phyloP scores from a whole-genome alignment of 257 asterid genomes.

The Solanum verrucosum region DNA sequence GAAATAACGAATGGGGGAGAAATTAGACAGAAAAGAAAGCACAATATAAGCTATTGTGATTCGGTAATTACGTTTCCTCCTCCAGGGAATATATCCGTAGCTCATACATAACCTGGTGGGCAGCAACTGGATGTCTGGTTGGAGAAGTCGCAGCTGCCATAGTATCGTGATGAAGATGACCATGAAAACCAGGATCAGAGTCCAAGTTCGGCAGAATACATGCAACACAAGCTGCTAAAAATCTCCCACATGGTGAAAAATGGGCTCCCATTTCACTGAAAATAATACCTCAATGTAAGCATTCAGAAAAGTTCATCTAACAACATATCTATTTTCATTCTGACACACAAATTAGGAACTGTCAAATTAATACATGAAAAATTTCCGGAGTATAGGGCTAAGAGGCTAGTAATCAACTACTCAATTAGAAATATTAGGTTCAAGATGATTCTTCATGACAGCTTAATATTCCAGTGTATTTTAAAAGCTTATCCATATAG shows the following conservation, averaged over 20 bases:
- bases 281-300: not conserved
- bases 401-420: not conserved
- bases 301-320: not conserved
- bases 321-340: not conserved
- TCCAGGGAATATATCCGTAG: conserved; percentile 92
- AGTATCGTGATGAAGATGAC: conserved; percentile 55
- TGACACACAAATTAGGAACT: not conserved
- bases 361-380: not conserved
- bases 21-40: not conserved
- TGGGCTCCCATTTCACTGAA: conserved; percentile 96
- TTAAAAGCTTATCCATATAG: not conserved
- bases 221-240: conserved; percentile 94
- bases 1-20: not conserved
- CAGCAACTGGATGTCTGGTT: conserved; percentile 86
- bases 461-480: not conserved
- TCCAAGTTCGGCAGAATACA: conserved; percentile 77
- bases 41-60: not conserved
- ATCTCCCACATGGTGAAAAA: conserved; percentile 94
- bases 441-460: not conserved
- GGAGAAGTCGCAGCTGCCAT: conserved; percentile 81
- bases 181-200: conserved; percentile 56
- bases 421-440: not conserved
- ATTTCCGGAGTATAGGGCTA: not conserved
- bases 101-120: conserved; percentile 88
- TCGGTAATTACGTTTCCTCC: conserved; percentile 66